These are phyloP conservation scores for Hymenotorrendiella dingleyae DNA, from an alignment of 2,329 filamentous ascomycete species.

Conservation along the genomic window DNA sequence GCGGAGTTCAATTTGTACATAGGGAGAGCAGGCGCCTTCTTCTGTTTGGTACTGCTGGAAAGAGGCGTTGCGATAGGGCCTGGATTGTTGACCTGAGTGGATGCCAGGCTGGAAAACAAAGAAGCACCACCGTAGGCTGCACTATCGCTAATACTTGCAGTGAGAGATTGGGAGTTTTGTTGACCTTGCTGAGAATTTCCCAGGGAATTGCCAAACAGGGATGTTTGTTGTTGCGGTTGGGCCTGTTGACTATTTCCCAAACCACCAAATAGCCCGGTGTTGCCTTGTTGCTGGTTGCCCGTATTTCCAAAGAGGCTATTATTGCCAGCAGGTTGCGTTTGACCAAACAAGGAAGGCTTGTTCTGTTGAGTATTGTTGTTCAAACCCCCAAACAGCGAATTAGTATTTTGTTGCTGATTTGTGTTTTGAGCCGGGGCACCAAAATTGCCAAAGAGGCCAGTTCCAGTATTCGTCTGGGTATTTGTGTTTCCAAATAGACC, in stretches of 20 bases:
- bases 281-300: constrained; percentile 19
- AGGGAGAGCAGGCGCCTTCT: constrained; percentile 73
- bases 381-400: constrained; percentile 43
- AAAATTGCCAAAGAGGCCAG: constrained; percentile 26
- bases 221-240: constrained; percentile 43
- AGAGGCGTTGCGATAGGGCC: constrained; percentile 90
- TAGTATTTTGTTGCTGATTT: constrained; percentile 34
- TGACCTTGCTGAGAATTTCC: constrained; percentile 49
- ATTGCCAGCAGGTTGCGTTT: constrained; percentile 36
- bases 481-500: constrained; percentile 38
- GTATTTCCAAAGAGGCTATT: constrained; percentile 48
- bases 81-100: constrained; percentile 60
- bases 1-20: constrained; percentile 82
- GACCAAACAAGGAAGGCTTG: constrained; percentile 44
- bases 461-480: constrained; percentile 19
- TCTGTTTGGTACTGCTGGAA: constrained; percentile 63
- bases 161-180: constrained; percentile 55
- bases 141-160: constrained; percentile 74
- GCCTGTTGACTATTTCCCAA: constrained; percentile 31
- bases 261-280: constrained; percentile 28
- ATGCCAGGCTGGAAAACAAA: constrained; percentile 70
- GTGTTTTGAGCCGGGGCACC: constrained; percentile 34
- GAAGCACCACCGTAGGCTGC: constrained; percentile 87
- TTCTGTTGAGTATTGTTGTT: constrained; percentile 47
- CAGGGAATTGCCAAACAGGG: constrained; percentile 60